These are phyloP conservation scores for Claviceps spartinae DNA, from an alignment of 2,329 filamentous ascomycete species.

Conservation along the genomic window DNA sequence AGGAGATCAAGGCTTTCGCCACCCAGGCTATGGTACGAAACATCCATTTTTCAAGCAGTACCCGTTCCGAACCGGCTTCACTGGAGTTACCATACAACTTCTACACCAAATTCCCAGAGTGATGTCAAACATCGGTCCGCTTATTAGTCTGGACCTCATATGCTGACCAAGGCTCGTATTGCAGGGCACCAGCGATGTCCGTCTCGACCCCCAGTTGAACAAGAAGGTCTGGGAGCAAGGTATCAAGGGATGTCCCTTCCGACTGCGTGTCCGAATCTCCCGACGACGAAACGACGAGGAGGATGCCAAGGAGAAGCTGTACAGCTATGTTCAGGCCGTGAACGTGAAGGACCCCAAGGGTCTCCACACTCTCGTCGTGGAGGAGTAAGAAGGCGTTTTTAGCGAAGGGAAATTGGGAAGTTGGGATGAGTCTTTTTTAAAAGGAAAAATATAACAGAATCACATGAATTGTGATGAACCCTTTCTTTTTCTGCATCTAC, in stretches of 20 bases:
- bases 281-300: constrained; percentile 99
- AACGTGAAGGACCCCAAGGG: constrained; percentile 99
- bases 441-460: constrained; percentile 15
- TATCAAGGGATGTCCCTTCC: constrained; percentile 97
- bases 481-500: constrained; percentile 4
- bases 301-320: constrained; percentile 98
- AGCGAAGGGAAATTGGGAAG: constrained; percentile 14
- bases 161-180: constrained; percentile 11
- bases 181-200: constrained; percentile 92
- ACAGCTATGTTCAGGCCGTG: constrained; percentile 98
- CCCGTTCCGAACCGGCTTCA: no score
- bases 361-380: constrained; percentile 80
- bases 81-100: no score
- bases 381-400: constrained; percentile 40
- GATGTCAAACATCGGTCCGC: no score
- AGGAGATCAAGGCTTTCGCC: constrained; percentile 97
- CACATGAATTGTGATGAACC: constrained; percentile 21
- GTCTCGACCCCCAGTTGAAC: constrained; percentile 96
- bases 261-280: constrained; percentile 94
- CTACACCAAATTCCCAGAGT: no score
- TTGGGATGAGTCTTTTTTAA: constrained; percentile 26
- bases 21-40: constrained; percentile 82
- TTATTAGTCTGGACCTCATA: neutral
- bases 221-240: constrained; percentile 99
- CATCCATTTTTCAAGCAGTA: neutral